Conservation (phyloP, 2,329 filamentous ascomycete species). For the Colletotrichum tabaci region DNA sequence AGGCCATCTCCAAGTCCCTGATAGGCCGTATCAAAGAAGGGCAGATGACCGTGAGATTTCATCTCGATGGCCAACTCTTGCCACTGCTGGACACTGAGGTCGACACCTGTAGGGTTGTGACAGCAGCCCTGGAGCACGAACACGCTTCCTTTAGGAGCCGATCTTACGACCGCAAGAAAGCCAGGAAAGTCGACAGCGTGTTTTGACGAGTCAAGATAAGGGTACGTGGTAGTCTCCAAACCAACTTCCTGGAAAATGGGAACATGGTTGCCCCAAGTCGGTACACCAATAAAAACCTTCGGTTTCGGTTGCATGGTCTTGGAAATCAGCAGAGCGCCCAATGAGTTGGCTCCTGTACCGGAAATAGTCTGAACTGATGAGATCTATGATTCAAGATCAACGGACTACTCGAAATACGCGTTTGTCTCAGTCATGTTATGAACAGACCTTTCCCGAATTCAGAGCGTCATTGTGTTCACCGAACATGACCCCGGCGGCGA, state of each 20-base stretch:
- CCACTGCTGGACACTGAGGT: conserved; percentile 52
- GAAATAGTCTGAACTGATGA: conserved; percentile 56
- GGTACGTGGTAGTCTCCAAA: conserved; percentile 48
- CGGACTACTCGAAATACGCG: background rate
- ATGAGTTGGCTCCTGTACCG: conserved; percentile 55
- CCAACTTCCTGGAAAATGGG: conserved; percentile 51
- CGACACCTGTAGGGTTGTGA: conserved; percentile 55
- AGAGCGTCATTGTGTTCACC: conserved; percentile 44
- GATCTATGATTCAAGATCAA: conserved; percentile 41
- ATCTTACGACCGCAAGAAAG: conserved; percentile 44
- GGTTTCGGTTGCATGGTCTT: conserved; percentile 45
- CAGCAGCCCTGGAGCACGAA: conserved; percentile 55
- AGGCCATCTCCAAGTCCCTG: conserved; percentile 53
- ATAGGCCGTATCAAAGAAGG: conserved; percentile 56
- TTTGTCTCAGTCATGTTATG: too few relatives aligned
- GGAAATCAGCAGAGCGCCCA: conserved; percentile 52
- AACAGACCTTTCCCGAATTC: conserved; percentile 3
- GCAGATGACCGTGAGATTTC: conserved; percentile 47
- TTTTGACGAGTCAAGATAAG: conserved; percentile 48
- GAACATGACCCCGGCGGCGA: conserved; percentile 51
- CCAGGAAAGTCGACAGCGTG: conserved; percentile 48
- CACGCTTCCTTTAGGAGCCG: conserved; percentile 50
- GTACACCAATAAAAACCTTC: conserved; percentile 50
- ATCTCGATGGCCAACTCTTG: conserved; percentile 46
- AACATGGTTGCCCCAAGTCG: conserved; percentile 54